A percentile compares a stretch with the other conserved stretches of the same genome.
These are phyloP conservation scores for Saccharomycopsis fodiens DNA, from an alignment of 805 yeast genomes.

Conservation along the genomic window DNA sequence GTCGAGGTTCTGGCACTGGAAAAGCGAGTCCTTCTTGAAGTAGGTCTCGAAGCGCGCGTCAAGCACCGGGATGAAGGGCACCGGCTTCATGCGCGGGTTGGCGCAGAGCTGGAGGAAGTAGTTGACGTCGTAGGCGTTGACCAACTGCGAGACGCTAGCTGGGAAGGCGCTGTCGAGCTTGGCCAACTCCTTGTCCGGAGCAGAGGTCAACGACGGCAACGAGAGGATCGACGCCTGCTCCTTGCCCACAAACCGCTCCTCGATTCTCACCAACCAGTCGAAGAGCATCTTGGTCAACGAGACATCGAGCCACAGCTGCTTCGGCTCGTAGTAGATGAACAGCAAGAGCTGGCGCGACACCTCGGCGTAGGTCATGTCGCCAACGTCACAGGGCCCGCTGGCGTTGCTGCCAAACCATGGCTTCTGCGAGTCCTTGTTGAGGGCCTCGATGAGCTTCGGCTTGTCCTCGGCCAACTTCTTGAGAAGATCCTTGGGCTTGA, in stretches of 20 bases:
- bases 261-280: constrained; percentile 84
- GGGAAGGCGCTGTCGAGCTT: constrained; percentile 63
- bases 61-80: constrained; percentile 92
- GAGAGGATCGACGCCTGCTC: constrained; percentile 64
- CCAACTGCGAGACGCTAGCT: constrained; percentile 67
- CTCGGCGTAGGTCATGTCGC: constrained; percentile 93
- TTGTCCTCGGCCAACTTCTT: constrained; percentile 77
- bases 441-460: constrained; percentile 73
- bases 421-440: constrained; percentile 94
- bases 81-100: constrained; percentile 89
- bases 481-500: constrained; percentile 82
- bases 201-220: constrained; percentile 56
- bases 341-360: constrained; percentile 83
- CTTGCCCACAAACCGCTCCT: constrained; percentile 79
- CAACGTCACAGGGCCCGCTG: constrained; percentile 79
- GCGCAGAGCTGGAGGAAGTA: constrained; percentile 78
- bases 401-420: constrained; percentile 90
- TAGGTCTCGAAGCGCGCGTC: constrained; percentile 91
- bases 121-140: constrained; percentile 94
- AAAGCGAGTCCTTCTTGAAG: constrained; percentile 97
- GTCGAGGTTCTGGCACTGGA: constrained; percentile 98
- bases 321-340: constrained; percentile 74
- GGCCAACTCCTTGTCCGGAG: constrained; percentile 56
- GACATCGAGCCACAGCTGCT: constrained; percentile 68
- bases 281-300: constrained; percentile 84